phyloP scores from a whole-genome alignment of 225 moss, liverwort and hornwort genomes.

The Sphagnum contortum region DNA sequence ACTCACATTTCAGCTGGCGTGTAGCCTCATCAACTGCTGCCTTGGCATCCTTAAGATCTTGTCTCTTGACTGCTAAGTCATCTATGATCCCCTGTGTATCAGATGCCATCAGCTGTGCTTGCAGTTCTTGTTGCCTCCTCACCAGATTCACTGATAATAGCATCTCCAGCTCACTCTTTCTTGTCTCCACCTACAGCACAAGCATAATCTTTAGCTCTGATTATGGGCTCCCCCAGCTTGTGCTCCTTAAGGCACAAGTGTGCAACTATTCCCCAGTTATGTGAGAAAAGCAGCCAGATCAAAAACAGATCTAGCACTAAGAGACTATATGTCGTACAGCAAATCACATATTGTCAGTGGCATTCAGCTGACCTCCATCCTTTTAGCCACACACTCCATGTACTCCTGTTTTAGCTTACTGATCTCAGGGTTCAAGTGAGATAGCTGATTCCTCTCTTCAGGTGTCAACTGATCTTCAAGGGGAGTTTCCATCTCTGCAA shows the following conservation, averaged over 20 bases:
- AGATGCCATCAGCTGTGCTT: slow-evolving; percentile 53
- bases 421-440: slow-evolving; percentile 81
- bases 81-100: slow-evolving; percentile 69
- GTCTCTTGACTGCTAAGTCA: slow-evolving; percentile 60
- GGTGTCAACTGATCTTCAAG: slow-evolving; percentile 79
- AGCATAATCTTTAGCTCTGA: too few species aligned
- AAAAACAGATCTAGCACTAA: too few species aligned
- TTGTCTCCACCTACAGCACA: slow-evolving; percentile 54
- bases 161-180: slow-evolving; percentile 86
- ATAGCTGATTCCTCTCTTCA: slow-evolving; percentile 53
- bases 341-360: too few species aligned
- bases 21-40: slow-evolving; percentile 60
- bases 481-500: slow-evolving; percentile 73
- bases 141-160: slow-evolving; percentile 82
- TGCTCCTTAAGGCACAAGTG: too few species aligned
- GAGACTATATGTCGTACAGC: too few species aligned
- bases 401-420: slow-evolving; percentile 66
- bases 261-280: too few species aligned
- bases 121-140: slow-evolving; percentile 77
- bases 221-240: too few species aligned
- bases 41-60: slow-evolving; percentile 63
- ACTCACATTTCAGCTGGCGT: slow-evolving; percentile 67
- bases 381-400: slow-evolving; percentile 54
- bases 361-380: slow-evolving; percentile 60
- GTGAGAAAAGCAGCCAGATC: too few species aligned